Evolutionary conservation across 345 rosid species (phyloP), one percentile per base, ranked within the genome.

Genomic region (Arabidopsis arenosa): DNA sequence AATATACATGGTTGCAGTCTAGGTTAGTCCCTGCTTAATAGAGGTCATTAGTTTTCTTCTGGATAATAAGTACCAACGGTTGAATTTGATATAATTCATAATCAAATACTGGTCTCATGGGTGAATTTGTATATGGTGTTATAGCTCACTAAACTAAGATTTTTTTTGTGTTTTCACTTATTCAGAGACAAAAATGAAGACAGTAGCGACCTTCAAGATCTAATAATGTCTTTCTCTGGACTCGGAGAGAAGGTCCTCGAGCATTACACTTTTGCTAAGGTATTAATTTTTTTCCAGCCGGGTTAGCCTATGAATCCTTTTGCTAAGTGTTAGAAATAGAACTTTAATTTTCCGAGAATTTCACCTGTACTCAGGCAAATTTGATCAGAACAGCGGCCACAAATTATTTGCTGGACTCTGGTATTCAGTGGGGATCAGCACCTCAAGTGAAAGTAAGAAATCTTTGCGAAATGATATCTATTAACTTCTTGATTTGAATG

Each of bases 241-340:
- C 92, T 94, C 52, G 90, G 90, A 84, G 97, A 92, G 82, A 90
- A 89, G 82, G 88, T 94, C 79, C 96, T 94, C 51, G 95, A 83
- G 58, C 96, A 85, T 70, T 94, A 90, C 84, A 89, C 98, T 57
- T 87, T 87, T 83, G 96, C 98, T 10, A 94, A 94, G 96, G 98
- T 93, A 89, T 40, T 18, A 11, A 23, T 12, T 23, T 41, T 6
- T 43, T 40, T 26, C 17, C 61, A 12, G n/a, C 17, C 37, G 1
- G 15, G 12, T 32, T 59, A 32, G 18, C 32, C 47, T 56, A 41
- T 8, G 9, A 63, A 40, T 33, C 15, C 2, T 65, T 36, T 58
- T 11, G 43, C 45, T 51, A 40, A 62, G 2, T 65, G 7, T 63
- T 47, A 56, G 10, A 74, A 36, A 33, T 35, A 23, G 37, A 73